Evolutionary conservation across 441 rosid species (phyloP).

Genomic region (Mallotus repandus): DNA sequence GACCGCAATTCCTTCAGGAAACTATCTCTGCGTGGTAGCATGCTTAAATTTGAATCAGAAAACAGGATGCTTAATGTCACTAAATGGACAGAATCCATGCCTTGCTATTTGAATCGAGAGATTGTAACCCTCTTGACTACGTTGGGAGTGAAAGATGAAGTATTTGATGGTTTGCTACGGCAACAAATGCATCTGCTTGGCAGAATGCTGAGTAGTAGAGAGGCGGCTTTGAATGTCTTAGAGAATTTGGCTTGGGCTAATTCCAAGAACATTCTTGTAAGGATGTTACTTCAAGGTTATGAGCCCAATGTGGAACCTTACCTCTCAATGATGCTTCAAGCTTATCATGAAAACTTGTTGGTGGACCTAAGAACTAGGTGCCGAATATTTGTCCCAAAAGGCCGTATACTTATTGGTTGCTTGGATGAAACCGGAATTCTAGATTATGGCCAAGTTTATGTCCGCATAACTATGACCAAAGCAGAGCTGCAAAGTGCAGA

Average conservation of each 20-base stretch:
- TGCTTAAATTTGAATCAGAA: constrained; percentile 80
- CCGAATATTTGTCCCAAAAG: constrained; percentile 76
- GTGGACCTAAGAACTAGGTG: constrained; percentile 72
- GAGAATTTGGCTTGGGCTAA: constrained; percentile 57
- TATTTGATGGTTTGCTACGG: constrained; percentile 59
- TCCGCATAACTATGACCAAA: constrained; percentile 65
- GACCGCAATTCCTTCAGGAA: constrained; percentile 74
- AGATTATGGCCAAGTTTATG: constrained; percentile 82
- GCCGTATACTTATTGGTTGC: constrained; percentile 79
- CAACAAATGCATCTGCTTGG: constrained; percentile 59
- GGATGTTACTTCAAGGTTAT: constrained; percentile 77
- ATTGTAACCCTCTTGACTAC: constrained; percentile 79
- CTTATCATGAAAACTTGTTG: constrained; percentile 62
- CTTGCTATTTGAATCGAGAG: constrained; percentile 90
- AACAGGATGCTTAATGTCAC: constrained; percentile 90
- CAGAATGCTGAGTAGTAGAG: constrained; percentile 57
- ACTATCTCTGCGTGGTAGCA: constrained; percentile 76
- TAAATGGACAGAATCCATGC: constrained; percentile 73
- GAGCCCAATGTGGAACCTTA: constrained; percentile 73
- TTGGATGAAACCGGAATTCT: constrained; percentile 78
- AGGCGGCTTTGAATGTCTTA: constrained; percentile 65
- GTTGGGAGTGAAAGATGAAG: constrained; percentile 66
- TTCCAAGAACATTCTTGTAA: constrained; percentile 51
- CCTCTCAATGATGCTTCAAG: constrained; percentile 86
- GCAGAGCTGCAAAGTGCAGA: constrained; percentile 53